Percentiles rank a stretch among this genome's conserved stretches.
Evolutionary conservation across 257 asterid species (phyloP).

Genomic region (Salvia splendens): DNA sequence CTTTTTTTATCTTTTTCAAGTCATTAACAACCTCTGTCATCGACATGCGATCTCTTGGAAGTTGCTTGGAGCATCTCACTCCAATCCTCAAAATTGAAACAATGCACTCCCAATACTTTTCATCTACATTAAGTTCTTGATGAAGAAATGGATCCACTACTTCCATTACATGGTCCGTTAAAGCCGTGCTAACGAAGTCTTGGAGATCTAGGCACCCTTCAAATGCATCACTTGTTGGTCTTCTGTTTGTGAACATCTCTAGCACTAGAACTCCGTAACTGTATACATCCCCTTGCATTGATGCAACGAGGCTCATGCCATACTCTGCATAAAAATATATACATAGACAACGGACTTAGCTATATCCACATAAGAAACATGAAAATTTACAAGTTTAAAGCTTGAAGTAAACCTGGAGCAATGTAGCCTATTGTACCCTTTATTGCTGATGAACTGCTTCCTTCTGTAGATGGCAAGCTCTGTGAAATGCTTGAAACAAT

Average conservation of each 20-base stretch:
- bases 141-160: background rate
- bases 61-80: background rate
- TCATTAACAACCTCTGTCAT: no score
- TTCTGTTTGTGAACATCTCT: background rate
- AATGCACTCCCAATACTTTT: background rate
- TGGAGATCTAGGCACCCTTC: background rate
- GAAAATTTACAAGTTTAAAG: no score
- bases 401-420: no score
- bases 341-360: no score
- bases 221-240: background rate
- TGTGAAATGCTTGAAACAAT: no score
- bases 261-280: slow-evolving; percentile 3
- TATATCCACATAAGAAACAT: no score
- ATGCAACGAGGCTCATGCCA: background rate
- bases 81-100: background rate
- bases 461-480: no score
- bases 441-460: no score
- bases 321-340: background rate
- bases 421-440: no score
- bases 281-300: slow-evolving; percentile 3
- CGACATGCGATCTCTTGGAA: background rate
- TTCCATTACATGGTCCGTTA: background rate
- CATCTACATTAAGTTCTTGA: background rate
- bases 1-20: no score
- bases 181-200: background rate